Evolutionary conservation across 345 rosid species (phyloP), one percentile per base, ranked within the genome.

Genomic region (Populus ilicifolia): DNA sequence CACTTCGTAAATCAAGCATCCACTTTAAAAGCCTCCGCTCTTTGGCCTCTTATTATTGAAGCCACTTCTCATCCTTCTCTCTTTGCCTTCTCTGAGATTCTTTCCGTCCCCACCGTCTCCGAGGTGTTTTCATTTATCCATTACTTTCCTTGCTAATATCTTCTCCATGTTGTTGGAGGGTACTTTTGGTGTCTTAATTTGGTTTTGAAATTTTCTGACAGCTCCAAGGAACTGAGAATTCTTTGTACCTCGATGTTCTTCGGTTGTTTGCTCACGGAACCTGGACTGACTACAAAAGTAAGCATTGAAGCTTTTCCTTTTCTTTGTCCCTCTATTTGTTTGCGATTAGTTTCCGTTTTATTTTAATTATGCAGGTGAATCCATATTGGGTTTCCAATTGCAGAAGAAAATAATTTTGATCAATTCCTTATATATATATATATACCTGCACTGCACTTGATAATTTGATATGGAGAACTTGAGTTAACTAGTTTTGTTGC

Each of bases 81-180:
- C 79, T 94, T 93, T 69, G 97, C 95, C 74, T 94, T 94, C 90
- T 93, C 97, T 23, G 97, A 94, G 92, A 94, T 94, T 87, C 92
- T 94, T 80, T 87, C 89, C 21, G 88, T 89, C 23, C 89, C 94
- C 27, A 73, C 39, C 68, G 81, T 92, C 70, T 78, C 83, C 43
- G 83, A 89, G 93, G 98, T 90, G 71, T 59, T 78, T 25, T 36
- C n/a, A 35, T 18, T 16, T n/a, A 18, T 50, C 61, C 30, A 6
- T 64, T 71, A 8, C 39, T 21, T 38, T 39, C 14, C 33, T 23
- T 21, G 65, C 65, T 61, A 61, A 35, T 30, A 1, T 67, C 43
- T 8, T 35, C 10, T 35, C 23, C 1, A 8, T 71, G 27, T 8
- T 13, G 36, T 54, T 11, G 6, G 21, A 8, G 29, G 30, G 17